phyloP scores from a whole-genome alignment of 306 rosid genomes.

The Adenanthera pavonina region DNA sequence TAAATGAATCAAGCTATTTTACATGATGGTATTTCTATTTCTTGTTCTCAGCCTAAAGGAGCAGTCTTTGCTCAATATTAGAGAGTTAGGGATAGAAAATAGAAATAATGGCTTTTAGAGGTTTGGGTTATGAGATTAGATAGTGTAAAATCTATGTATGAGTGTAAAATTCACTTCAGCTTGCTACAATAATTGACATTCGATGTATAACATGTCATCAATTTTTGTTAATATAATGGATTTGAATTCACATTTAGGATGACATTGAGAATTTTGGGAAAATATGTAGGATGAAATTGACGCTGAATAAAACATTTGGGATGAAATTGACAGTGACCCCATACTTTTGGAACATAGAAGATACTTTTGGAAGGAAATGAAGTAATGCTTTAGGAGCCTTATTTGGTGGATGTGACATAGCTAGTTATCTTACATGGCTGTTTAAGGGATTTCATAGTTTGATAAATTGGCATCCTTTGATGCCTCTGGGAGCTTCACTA shows the following conservation, averaged over 20 bases:
- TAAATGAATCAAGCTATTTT: slow-evolving; percentile 12
- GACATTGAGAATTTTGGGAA: background rate
- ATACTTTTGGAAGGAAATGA: background rate
- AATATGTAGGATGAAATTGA: slow-evolving; percentile 4
- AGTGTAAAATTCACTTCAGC: background rate
- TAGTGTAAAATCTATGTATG: background rate
- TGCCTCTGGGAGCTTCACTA: background rate
- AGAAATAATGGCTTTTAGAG: background rate
- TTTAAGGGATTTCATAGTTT: slow-evolving; percentile 14
- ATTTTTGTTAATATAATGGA: background rate
- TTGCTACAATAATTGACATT: background rate
- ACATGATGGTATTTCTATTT: background rate
- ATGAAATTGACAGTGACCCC: background rate
- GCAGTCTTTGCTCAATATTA: background rate
- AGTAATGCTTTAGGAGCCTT: background rate
- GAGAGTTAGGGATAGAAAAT: background rate
- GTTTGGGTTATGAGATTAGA: background rate
- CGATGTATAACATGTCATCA: background rate
- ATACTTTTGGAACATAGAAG: background rate
- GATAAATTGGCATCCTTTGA: slow-evolving; percentile 26
- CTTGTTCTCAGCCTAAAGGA: background rate
- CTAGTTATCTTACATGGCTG: slow-evolving; percentile 25
- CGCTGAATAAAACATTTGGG: background rate
- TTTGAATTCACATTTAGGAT: background rate
- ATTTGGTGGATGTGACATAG: background rate